A percentile compares a stretch with the other conserved stretches of the same genome.
phyloP scores from a whole-genome alignment of 78 protist genomes.

The Dictyostelium firmibasis region DNA sequence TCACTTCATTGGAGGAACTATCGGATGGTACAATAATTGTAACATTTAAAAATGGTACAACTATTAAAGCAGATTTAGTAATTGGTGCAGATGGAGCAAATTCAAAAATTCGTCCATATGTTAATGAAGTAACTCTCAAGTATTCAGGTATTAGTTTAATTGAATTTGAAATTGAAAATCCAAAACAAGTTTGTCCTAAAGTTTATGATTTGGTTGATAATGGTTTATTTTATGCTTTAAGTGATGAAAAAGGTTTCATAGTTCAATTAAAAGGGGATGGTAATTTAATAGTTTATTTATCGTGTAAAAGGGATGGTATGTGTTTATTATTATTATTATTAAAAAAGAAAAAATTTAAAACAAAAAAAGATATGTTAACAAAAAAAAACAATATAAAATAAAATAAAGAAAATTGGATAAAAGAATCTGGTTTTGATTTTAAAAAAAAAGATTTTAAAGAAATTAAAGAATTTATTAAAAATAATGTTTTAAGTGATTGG shows the following conservation, averaged over 20 bases:
- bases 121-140: not conserved
- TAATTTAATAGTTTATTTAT: not conserved
- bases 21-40: not conserved
- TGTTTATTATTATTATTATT: too few species aligned
- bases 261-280: conserved; percentile 28
- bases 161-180: not conserved
- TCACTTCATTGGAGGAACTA: not conserved
- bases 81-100: conserved; percentile 59
- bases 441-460: not conserved
- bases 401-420: conserved; percentile 13
- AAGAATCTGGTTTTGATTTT: not conserved
- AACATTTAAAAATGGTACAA: not conserved
- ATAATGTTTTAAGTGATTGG: not conserved
- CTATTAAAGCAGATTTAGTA: conserved; percentile 11
- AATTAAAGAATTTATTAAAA: not conserved
- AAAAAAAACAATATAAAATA: too few species aligned
- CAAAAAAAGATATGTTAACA: too few species aligned
- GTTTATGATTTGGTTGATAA: not conserved
- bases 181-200: not conserved
- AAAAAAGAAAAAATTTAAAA: too few species aligned
- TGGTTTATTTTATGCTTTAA: conserved; percentile 2
- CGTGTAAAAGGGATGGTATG: not conserved
- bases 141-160: conserved; percentile 33
- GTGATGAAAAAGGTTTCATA: not conserved
- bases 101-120: conserved; percentile 23